Percentiles rank a stretch among this genome's conserved stretches.
phyloP scores from a whole-genome alignment of 345 rosid species.

The Crucihimalaya himalaica region DNA sequence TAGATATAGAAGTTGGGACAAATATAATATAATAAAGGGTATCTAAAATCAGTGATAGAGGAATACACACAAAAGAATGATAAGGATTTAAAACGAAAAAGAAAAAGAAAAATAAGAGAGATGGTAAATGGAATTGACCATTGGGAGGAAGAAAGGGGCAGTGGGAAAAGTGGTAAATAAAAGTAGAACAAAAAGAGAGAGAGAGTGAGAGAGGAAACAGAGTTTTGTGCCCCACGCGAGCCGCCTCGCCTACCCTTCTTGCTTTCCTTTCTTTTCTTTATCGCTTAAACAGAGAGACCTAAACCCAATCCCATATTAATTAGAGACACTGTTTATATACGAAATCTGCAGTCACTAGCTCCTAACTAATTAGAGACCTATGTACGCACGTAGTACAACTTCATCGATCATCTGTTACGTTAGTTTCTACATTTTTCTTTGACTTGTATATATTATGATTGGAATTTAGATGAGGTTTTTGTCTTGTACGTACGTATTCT shows the following conservation, averaged over 20 bases:
- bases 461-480: too few species aligned
- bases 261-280: not conserved
- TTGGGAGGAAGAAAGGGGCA: conserved; percentile 28
- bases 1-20: not conserved
- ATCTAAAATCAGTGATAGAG: not conserved
- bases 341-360: too few species aligned
- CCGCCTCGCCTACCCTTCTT: conserved; percentile 26
- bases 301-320: too few species aligned
- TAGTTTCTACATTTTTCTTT: not conserved
- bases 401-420: too few species aligned
- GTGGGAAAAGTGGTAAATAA: conserved; percentile 4
- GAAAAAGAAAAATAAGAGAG: not conserved
- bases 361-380: too few species aligned
- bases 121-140: conserved; percentile 16
- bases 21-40: not conserved
- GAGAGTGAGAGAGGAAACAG: conserved; percentile 17
- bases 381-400: not conserved
- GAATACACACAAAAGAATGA: not conserved
- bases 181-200: not conserved
- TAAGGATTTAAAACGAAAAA: not conserved
- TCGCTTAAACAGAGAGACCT: not conserved
- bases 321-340: too few species aligned
- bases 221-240: conserved; percentile 46
- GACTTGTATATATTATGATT: not conserved
- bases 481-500: too few species aligned